Evolutionary conservation across 139 green algal species (phyloP), one percentile per base, ranked within the genome.

Genomic region (Astrephomene gubernaculifera): DNA sequence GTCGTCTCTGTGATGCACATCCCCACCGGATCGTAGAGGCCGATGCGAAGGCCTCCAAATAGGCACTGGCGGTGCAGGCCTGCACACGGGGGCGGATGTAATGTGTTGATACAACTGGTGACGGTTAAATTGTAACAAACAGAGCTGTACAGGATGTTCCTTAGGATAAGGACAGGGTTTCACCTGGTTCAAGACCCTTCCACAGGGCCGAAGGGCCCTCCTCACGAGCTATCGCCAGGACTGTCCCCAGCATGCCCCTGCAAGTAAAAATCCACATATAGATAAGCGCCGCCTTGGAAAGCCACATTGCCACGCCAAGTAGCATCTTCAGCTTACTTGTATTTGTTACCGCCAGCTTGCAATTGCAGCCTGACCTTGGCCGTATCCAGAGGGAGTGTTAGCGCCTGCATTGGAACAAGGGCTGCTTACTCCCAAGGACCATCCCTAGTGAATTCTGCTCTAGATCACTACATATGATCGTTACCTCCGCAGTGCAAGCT

Each of bases 311-410:
- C 49, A 57, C 49, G 49, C 14, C n/a, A n/a, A n/a, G n/a, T n/a
- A 21, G 27, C 63, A 70, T 21, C 27, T n/a, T 67, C 14, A 12
- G 49, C 90, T 68, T 64, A 92, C 89, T 92, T 94, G 86, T 94
- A 94, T 44, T 93, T 95, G 67, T 75, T 89, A 3, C 41, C 44
- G 4, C 79, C 87, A 10, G 63, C 72, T 31, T 99, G 97, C 29
- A 99, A 82, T 83, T 99, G 97, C 52, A 99, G 87, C 41, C 95
- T 85, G 24, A 99, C 97, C 81, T 99, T 99, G 41, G 97, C 97
- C 10, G 96, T 99, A 89, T 99, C 97, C 39, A 99, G 89, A 4
- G 96, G 96, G 8, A 98, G 89, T 7, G 95, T 98, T 22, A 93
- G 61, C 12, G 85, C 75, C 93, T 97, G 86, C 35, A 79, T 36